Conservation (phyloP, 2,329 filamentous ascomycete genomes). For the Cercospora nicotianae region DNA sequence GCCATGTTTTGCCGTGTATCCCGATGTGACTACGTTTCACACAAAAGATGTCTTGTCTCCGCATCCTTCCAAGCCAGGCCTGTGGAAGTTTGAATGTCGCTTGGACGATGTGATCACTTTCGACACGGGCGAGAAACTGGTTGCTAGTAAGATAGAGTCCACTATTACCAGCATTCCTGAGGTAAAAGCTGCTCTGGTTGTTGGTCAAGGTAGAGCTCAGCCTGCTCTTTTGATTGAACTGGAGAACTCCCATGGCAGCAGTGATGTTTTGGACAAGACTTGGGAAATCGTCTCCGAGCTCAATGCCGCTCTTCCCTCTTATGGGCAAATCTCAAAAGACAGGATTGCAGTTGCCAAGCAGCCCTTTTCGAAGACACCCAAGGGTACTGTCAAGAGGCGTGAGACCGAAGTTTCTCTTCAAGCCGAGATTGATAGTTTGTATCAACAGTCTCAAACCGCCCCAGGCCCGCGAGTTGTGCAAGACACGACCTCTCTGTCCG, state of each 20-base stretch:
- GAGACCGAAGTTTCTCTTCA: constrained; percentile 1
- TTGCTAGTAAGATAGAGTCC: neutral
- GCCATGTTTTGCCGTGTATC: neutral
- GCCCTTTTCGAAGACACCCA: neutral
- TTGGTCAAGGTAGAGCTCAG: constrained; percentile 10
- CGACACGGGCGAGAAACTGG: constrained; percentile 10
- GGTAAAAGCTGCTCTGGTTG: neutral
- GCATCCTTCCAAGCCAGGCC: neutral
- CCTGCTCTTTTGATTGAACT: neutral
- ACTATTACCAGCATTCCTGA: neutral
- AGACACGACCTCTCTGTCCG: neutral
- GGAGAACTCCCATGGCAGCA: neutral
- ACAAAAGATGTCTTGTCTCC: constrained; percentile 13
- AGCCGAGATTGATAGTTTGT: neutral
- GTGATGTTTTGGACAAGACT: neutral
- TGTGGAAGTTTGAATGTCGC: constrained; percentile 12
- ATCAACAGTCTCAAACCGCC: neutral
- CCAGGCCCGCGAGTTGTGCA: neutral
- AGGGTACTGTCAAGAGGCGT: constrained; percentile 1
- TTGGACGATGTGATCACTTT: constrained; percentile 11
- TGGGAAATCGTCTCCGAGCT: neutral
- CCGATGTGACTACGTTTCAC: neutral
- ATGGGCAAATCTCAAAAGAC: neutral
- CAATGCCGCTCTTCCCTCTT: neutral
- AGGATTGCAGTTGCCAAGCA: neutral